A percentile compares a stretch with the other conserved stretches of the same genome.
Evolutionary conservation across 805 yeast genomes (phyloP).

Genomic region (Barnettozyma populi): DNA sequence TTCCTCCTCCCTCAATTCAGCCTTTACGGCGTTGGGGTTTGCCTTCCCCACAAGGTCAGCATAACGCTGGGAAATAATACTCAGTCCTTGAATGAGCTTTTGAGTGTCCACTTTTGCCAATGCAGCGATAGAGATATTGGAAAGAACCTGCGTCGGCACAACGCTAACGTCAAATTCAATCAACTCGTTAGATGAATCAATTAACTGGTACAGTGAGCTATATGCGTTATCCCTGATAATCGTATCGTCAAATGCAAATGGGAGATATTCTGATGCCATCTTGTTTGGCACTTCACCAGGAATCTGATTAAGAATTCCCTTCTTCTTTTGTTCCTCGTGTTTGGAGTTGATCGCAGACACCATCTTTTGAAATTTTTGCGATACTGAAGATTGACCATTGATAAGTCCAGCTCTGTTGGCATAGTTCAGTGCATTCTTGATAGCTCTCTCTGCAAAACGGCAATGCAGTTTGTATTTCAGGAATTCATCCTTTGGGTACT

Average conservation of each 20-base stretch:
- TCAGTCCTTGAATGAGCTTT: slow-evolving; percentile 58
- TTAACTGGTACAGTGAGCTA: slow-evolving; percentile 61
- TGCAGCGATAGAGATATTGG: slow-evolving; percentile 62
- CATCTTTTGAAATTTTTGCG: slow-evolving; percentile 15
- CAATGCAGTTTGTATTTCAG: slow-evolving; percentile 46
- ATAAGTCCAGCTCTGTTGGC: slow-evolving; percentile 34
- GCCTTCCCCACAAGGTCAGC: slow-evolving; percentile 35
- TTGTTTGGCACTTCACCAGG: slow-evolving; percentile 26
- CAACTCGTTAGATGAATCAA: slow-evolving; percentile 54
- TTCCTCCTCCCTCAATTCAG: slow-evolving; percentile 27
- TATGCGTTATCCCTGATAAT: slow-evolving; percentile 42
- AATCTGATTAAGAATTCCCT: slow-evolving; percentile 21
- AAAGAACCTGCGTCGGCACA: slow-evolving; percentile 59
- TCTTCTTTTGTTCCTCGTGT: slow-evolving; percentile 24
- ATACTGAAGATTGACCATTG: slow-evolving; percentile 14
- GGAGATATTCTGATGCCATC: slow-evolving; percentile 19
- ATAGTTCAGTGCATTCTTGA: slow-evolving; percentile 40
- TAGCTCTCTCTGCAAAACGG: slow-evolving; percentile 58
- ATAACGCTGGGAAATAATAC: slow-evolving; percentile 66
- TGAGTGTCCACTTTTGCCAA: slow-evolving; percentile 47
- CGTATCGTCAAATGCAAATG: slow-evolving; percentile 30
- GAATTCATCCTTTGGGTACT: slow-evolving; percentile 33
- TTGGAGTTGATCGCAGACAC: slow-evolving; percentile 20
- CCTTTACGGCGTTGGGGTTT: slow-evolving; percentile 17
- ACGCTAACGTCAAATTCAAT: slow-evolving; percentile 64